Conservation (phyloP, 495 filamentous ascomycete species). For the Hyaloscypha finlandica region DNA sequence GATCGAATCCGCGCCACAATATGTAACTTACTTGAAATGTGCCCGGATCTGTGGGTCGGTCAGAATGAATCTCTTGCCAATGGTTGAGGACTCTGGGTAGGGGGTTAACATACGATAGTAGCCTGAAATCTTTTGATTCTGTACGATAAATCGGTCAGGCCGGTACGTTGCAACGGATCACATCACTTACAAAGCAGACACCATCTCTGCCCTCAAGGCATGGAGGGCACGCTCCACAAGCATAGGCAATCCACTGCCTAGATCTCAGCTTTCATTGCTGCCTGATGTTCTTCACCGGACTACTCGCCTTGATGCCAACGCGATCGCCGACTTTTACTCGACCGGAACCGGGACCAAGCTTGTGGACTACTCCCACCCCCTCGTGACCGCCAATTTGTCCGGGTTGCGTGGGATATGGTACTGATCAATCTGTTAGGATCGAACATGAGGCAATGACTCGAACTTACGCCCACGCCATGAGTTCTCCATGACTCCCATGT, state of each 20-base stretch:
- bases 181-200: conserved; percentile 46
- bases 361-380: conserved; percentile 60
- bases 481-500: conserved; percentile 63
- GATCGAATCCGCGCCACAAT: conserved; percentile 28
- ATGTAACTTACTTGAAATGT: conserved; percentile 52
- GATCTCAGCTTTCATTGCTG: conserved; percentile 14
- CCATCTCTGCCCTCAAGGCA: conserved; percentile 62
- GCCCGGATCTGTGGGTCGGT: conserved; percentile 47
- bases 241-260: conserved; percentile 45
- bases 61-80: conserved; percentile 10
- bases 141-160: conserved; percentile 13
- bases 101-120: conserved; percentile 35
- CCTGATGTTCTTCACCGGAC: background rate
- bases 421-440: conserved; percentile 19
- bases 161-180: background rate
- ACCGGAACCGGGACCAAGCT: conserved; percentile 56
- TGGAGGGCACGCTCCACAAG: conserved; percentile 42
- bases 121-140: conserved; percentile 53
- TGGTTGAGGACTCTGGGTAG: background rate
- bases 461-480: conserved; percentile 33
- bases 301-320: conserved; percentile 56
- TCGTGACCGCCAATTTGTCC: conserved; percentile 71
- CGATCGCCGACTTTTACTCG: conserved; percentile 65
- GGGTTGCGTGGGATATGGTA: conserved; percentile 63
- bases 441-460: background rate